Percentiles rank a stretch among this genome's conserved stretches.
Evolutionary conservation across 176 grass and related monocot genomes (phyloP).

Genomic region (Oryza punctata): DNA sequence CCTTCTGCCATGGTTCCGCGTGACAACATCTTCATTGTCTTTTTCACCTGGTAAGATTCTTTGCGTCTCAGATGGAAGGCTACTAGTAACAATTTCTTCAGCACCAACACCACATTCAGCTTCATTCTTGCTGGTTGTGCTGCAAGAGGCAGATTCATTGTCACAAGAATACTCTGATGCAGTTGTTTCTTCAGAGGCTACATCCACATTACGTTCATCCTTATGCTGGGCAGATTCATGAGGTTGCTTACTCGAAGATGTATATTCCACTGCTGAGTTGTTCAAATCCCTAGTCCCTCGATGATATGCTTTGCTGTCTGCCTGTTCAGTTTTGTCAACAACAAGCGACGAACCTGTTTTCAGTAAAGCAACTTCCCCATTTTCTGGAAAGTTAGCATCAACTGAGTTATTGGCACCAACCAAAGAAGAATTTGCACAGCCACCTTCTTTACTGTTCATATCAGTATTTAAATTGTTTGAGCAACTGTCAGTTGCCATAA

Average conservation of each 20-base stretch:
- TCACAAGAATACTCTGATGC: constrained; percentile 38
- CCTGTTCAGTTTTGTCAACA: constrained; percentile 34
- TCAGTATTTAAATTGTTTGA: constrained; percentile 40
- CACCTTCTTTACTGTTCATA: constrained; percentile 29
- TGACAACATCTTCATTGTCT: constrained; percentile 50
- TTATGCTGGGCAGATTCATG: constrained; percentile 36
- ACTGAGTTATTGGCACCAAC: constrained; percentile 36
- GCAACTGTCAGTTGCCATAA: constrained; percentile 44
- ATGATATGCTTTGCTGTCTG: constrained; percentile 24
- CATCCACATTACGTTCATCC: constrained; percentile 43
- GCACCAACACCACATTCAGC: constrained; percentile 39
- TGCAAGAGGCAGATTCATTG: constrained; percentile 40
- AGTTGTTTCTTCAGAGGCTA: constrained; percentile 29
- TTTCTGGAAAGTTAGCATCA: constrained; percentile 21
- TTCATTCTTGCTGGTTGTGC: constrained; percentile 40
- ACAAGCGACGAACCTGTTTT: neutral
- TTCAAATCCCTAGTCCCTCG: constrained; percentile 38
- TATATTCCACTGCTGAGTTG: constrained; percentile 32
- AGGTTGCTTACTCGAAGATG: constrained; percentile 42
- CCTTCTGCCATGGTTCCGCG: constrained; percentile 39
- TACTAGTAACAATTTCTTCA: constrained; percentile 41
- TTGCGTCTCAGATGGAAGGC: constrained; percentile 47
- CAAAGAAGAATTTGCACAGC: constrained; percentile 31
- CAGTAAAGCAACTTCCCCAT: constrained; percentile 26
- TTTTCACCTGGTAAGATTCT: constrained; percentile 18